Base-by-base conservation (phyloP, 257 asterid genomes). In the Nicotiana otophora region DNA sequence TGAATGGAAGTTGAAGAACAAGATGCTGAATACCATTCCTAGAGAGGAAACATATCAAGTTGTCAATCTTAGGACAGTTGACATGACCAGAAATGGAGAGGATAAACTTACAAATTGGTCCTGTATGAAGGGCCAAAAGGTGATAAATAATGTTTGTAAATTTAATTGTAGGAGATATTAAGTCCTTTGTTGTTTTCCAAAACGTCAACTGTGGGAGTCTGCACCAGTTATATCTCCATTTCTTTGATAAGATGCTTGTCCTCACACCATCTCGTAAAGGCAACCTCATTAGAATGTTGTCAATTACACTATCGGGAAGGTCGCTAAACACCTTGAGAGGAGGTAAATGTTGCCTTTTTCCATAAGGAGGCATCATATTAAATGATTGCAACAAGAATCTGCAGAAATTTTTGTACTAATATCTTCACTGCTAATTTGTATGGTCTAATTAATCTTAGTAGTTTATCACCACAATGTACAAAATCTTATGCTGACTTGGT, bases 91-190 rank as follows among this genome's bases (percentile, higher is more conserved):
- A 53, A 78, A 55, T 4, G 10, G 69, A 20, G 62, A 83, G 80
- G 83, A 16, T n/a, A 7, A 83, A 67, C 60, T 78, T 33, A 33
- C 16, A 5, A 53, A 83, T 54, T 66, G 62, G 82, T 67, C 86
- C 86, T 0, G 16, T 5, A 55, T 83, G 83, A 55, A 72, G 12
- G 15, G 23, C 31, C 10, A 78, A 48, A 1, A 83, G 28, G 28
- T 30, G 74, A 66, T 5, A 58, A 3, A 78, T 20, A 36, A 72
- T 30, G 34, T 2, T 10, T 30, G 62, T 1, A 23, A 83, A 28
- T 68, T 54, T 46, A 55, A 31, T 26, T 36, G 26, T 65, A 28
- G 68, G 53, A 8, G 12, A 33, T 0, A 4, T 14, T 36, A 23
- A 48, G 42, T 61, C 31, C n/a, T 17, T 9, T 39, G 7, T 28